Evolutionary conservation across 1,139 yeast species (phyloP), one percentile per base, ranked within the genome.

Genomic region (Magnusiomyces tetraspermus): DNA sequence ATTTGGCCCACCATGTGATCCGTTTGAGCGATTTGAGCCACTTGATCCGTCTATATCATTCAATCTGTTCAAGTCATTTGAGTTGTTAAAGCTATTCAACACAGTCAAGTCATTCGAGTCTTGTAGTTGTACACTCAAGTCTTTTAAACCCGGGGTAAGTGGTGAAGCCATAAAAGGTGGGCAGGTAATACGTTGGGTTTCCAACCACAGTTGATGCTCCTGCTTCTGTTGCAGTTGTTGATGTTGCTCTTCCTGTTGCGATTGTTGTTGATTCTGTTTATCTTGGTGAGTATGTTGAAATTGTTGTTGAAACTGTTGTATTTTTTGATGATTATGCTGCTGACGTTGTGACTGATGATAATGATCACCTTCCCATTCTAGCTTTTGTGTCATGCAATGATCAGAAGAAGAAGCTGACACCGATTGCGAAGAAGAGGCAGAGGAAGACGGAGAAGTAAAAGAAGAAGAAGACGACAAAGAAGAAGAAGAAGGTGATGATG

Each of bases 371-470:
- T n/a, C n/a, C n/a, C n/a, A n/a, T n/a, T n/a, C n/a, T n/a, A n/a
- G n/a, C n/a, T n/a, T n/a, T n/a, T n/a, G n/a, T n/a, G n/a, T n/a
- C n/a, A n/a, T n/a, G n/a, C n/a, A n/a, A n/a, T n/a, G n/a, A 5
- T 30, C 17, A 21, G 47, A 43, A 21, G 47, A 43, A 43, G 47
- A 43, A 43, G 47, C 17, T 33, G 47, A 22, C 15, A 19, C 17
- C 47, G 19, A 23, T 3, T 30, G 22, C 3, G n/a, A n/a, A n/a
- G 47, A 43, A 5, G 47, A 43, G 24, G 43, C 11, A 21, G 37
- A n/a, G 38, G 36, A 43, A 19, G 33, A 40, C 10, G n/a, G 11
- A 10, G 43, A 40, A n/a, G n/a, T n/a, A n/a, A n/a, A n/a, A n/a
- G n/a, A n/a, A n/a, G n/a, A n/a, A n/a, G n/a, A n/a, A n/a, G n/a